Base-by-base conservation (phyloP, 345 rosid species). In the Turritis glabra region DNA sequence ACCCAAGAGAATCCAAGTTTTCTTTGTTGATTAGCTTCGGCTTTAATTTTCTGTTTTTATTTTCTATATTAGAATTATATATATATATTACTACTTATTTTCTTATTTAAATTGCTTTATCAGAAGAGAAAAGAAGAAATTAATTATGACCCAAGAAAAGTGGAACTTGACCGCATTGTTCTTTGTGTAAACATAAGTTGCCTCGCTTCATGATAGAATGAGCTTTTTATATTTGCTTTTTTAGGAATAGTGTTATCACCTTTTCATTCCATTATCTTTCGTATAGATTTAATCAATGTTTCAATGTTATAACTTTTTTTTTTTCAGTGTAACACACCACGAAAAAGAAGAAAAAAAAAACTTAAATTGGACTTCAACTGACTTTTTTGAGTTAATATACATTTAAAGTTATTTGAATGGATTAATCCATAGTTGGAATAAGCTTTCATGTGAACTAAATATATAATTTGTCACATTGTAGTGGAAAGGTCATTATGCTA, bases 131-230 rank as follows among this genome's bases (percentile, higher is more conserved):
- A 60, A 5, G 32, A 18, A 71, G 18, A 40, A 70, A 50, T 27
- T 56, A 71, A 57, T 64, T 65, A 77, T 64, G 63, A 77, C 68
- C 68, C 68, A 65, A 71, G 56, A 65, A 77, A 77, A 77, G 80
- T 57, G 80, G 80, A 77, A 50, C 63, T 77, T 77, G 80, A 77
- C 80, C 77, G 17, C 77, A 77, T 77, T 77, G 80, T 71, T 77
- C 80, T 77, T 71, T 77, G 80, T 71, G 80, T 77, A 77, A 65
- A 40, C 67, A 64, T 55, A 77, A 57, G 73, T 56, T 71, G 72
- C 67, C 71, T 77, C 67, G 25, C 77, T 65, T 77, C 77, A 77
- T 77, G 30, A 77, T 64, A 58, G 59, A 77, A 64, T 56, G 54
- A 64, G 48, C 76, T 11, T 77, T 69, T 65, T 66, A 0, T 9